These are phyloP conservation scores for Umbelopsis sp. DNA, from an alignment of 192 early-diverging fungal species.

Conservation along the genomic window DNA sequence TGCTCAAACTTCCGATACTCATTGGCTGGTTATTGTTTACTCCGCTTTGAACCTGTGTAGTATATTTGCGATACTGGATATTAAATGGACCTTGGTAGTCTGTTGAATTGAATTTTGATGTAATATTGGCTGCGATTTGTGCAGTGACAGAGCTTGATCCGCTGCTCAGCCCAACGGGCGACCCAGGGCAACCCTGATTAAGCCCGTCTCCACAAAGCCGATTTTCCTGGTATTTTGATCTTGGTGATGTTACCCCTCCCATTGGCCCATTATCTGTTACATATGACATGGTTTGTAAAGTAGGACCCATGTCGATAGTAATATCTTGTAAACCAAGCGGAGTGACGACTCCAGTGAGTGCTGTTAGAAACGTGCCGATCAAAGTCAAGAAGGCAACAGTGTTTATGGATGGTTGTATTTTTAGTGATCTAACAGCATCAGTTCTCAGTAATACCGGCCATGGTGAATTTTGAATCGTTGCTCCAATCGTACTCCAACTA, in stretches of 20 bases:
- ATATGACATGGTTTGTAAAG: neutral
- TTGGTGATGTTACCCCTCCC: neutral
- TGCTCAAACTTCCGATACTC: neutral
- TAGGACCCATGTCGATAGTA: neutral
- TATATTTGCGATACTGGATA: slow-evolving; percentile 1
- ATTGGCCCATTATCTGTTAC: neutral
- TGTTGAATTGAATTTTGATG: neutral
- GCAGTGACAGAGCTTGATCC: neutral
- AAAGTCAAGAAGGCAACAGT: neutral
- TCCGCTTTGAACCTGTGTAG: neutral
- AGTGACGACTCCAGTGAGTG: neutral
- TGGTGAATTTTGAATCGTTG: neutral
- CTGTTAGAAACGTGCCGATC: neutral
- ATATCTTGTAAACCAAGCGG: neutral
- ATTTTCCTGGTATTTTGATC: neutral
- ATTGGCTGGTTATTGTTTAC: neutral
- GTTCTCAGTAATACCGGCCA: neutral
- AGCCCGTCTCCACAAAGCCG: neutral
- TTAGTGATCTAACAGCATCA: neutral
- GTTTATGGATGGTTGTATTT: neutral
- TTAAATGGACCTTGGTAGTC: neutral
- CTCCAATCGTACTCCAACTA: neutral
- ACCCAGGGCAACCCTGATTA: neutral
- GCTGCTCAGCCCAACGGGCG: neutral
- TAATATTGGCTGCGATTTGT: neutral